Percentiles rank a stretch among this genome's conserved stretches.
phyloP scores from a whole-genome alignment of 768 basidiomycete species.

The Agaricus subrufescens region DNA sequence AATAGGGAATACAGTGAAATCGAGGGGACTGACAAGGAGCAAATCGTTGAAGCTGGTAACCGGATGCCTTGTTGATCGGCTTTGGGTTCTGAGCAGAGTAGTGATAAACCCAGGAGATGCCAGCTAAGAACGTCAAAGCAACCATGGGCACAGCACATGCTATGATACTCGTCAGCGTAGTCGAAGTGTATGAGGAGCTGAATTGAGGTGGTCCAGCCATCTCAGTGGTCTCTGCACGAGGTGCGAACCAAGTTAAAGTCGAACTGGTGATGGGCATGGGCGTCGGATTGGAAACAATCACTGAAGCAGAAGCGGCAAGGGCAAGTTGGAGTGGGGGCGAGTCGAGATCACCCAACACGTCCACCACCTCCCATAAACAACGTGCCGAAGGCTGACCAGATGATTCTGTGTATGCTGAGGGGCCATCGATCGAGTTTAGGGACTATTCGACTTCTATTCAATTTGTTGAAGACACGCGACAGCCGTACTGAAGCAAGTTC shows the following conservation, averaged over 20 bases:
- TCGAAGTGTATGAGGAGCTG: conserved; percentile 25
- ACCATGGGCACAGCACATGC: conserved; percentile 31
- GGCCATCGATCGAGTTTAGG: no score
- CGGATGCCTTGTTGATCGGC: conserved; percentile 46
- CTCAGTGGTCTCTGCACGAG: neutral
- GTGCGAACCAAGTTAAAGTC: neutral
- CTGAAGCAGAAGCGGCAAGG: neutral
- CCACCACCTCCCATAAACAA: neutral
- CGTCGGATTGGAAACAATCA: neutral
- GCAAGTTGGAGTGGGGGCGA: neutral
- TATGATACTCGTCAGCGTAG: conserved; percentile 30
- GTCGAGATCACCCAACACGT: neutral
- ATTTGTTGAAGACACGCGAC: no score
- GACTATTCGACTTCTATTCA: no score
- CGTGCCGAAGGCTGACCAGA: neutral
- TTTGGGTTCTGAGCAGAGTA: conserved; percentile 40
- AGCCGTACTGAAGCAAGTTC: no score
- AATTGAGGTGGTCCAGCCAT: neutral
- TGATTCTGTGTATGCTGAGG: neutral
- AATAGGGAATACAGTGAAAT: neutral
- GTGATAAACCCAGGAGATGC: conserved; percentile 45
- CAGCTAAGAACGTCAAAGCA: conserved; percentile 43
- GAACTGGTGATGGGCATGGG: neutral
- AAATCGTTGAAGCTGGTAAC: conserved; percentile 42
- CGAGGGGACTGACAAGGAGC: conserved; percentile 41